A percentile compares a stretch with the other conserved stretches of the same genome.
phyloP scores from a whole-genome alignment of 1,139 yeast species.

The Wickerhamomyces sp. region DNA sequence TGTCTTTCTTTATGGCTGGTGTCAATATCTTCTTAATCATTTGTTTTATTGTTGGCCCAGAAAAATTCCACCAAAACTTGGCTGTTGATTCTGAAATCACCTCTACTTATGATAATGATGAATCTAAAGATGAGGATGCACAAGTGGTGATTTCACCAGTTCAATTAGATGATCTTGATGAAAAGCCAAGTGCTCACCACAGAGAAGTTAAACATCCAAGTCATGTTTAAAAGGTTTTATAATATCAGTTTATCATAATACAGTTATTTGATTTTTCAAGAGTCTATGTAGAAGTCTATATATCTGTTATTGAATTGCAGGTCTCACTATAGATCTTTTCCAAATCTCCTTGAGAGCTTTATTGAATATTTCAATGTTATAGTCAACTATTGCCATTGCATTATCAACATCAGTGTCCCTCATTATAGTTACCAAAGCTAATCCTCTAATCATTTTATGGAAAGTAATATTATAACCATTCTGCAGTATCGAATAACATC shows the following conservation, averaged over 20 bases:
- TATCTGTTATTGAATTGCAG: neutral
- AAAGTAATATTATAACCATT: constrained; percentile 81
- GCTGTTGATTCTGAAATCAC: constrained; percentile 14
- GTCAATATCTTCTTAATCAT: constrained; percentile 42
- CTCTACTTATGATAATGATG: constrained; percentile 1
- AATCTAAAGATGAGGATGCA: neutral
- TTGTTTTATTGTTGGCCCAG: constrained; percentile 46
- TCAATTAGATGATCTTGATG: constrained; percentile 3
- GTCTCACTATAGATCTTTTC: constrained; percentile 32
- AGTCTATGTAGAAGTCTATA: too few species aligned
- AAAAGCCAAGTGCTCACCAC: constrained; percentile 8
- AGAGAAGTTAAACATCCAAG: constrained; percentile 4
- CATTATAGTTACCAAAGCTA: constrained; percentile 85
- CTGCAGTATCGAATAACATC: constrained; percentile 69
- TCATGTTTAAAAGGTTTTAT: neutral
- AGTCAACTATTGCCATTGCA: constrained; percentile 76
- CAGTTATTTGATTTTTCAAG: too few species aligned
- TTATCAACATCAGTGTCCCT: constrained; percentile 59
- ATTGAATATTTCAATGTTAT: constrained; percentile 79
- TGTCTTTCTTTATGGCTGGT: constrained; percentile 54
- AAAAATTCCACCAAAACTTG: constrained; percentile 30
- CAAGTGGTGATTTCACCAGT: neutral
- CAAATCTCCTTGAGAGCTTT: constrained; percentile 78
- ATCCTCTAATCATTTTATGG: constrained; percentile 88
- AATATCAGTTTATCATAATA: too few species aligned